Percentiles rank a stretch among this genome's conserved stretches.
These are phyloP conservation scores for Kockiozyma suomiensis DNA, from an alignment of 805 yeast species.

Conservation along the genomic window DNA sequence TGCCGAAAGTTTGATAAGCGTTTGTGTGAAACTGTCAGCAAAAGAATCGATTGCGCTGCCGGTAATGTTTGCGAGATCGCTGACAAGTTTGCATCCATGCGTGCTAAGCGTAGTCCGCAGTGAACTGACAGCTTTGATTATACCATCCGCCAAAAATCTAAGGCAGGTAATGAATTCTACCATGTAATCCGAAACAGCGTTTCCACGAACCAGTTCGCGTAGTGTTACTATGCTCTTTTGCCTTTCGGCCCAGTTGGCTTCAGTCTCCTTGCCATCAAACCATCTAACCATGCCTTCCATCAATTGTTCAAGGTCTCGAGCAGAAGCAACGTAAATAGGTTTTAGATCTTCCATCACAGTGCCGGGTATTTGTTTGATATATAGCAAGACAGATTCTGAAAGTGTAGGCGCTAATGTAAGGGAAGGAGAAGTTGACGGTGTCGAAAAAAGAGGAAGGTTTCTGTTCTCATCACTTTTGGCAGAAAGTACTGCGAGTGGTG, in stretches of 20 bases:
- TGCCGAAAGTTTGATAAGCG: slow-evolving; percentile 56
- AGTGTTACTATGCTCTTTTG: slow-evolving; percentile 62
- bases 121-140: slow-evolving; percentile 67
- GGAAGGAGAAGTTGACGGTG: not conserved
- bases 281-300: slow-evolving; percentile 41
- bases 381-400: slow-evolving; percentile 11
- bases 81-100: slow-evolving; percentile 73
- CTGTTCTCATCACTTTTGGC: slow-evolving; percentile 17
- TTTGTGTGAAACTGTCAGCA: slow-evolving; percentile 53
- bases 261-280: slow-evolving; percentile 80
- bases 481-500: slow-evolving; percentile 19
- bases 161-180: slow-evolving; percentile 44
- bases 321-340: slow-evolving; percentile 42
- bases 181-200: slow-evolving; percentile 47
- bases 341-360: slow-evolving; percentile 48
- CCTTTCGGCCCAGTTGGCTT: slow-evolving; percentile 78
- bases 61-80: slow-evolving; percentile 52
- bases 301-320: slow-evolving; percentile 40
- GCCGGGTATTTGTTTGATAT: slow-evolving; percentile 36
- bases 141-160: slow-evolving; percentile 56
- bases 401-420: not conserved
- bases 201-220: slow-evolving; percentile 65
- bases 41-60: slow-evolving; percentile 41
- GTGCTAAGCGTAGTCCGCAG: slow-evolving; percentile 80
- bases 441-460: not conserved